Evolutionary conservation across 495 filamentous ascomycete species (phyloP), one percentile per base, ranked within the genome.

Genomic region (Penicillium mononematosum): DNA sequence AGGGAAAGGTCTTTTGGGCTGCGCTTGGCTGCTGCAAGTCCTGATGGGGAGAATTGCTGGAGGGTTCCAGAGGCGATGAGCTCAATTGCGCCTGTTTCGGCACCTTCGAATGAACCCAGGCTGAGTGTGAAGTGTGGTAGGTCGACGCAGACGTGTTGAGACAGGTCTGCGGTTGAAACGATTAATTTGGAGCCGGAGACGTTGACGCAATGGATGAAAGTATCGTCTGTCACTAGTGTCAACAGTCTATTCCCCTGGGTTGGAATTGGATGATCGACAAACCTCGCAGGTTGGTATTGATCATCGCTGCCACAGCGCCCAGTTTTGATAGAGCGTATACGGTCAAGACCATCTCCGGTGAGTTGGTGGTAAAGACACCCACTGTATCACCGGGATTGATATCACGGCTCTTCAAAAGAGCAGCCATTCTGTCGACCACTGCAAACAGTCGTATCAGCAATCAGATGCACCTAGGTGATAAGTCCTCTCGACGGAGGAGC

Each of bases 281-380:
- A 56, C 87, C 88, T 14, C 81, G 81, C 22, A 98, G 71, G 61
- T 96, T 97, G 63, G 91, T 95, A 69, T 98, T 98, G 66, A 98
- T 86, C 62, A 96, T 88, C 3, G 93, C 92, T 19, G 92, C 88
- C 34, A 83, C 85, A 1, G 88, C 91, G 2, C 94, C 94, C 27
- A 97, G 77, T 14, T 87, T 85, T 80, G 92, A 95, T 29, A 96
- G 68, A 0, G 88, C 94, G 46, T 94, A 84, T 71, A 87, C 84
- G 3, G 89, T 52, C 65, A 95, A 89, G 3, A 96, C 70, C 70
- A 96, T 92, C 32, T 85, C 80, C 9, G 90, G 88, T n/a, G 84
- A 89, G 65, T 98, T 98, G 19, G 73, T 77, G 11, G 69, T 79
- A 56, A 77, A 82, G 1, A 81, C 73, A 10, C 66, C 75, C 24